Evolutionary conservation across 495 filamentous ascomycete species (phyloP).

Genomic region (Aspergillus saccharolyticus): DNA sequence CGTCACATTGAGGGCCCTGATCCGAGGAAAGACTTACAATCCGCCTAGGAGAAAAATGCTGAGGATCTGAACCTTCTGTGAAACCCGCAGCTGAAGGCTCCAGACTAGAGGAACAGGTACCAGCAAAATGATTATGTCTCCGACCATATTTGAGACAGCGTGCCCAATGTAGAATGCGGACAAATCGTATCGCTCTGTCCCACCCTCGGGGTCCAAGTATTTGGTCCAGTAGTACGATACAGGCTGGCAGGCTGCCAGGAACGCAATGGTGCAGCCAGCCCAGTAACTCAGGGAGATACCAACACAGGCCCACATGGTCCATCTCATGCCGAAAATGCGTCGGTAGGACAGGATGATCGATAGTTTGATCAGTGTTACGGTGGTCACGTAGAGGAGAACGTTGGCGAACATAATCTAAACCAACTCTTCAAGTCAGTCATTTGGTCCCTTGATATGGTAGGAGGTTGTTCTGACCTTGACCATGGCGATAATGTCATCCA

Average conservation of each 20-base stretch:
- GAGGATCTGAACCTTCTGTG: slow-evolving; percentile 32
- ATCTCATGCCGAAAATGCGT: slow-evolving; percentile 15
- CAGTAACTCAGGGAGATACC: slow-evolving; percentile 10
- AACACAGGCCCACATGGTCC: slow-evolving; percentile 9
- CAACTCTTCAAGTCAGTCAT: not conserved
- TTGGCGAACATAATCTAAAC: slow-evolving; percentile 10
- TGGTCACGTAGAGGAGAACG: slow-evolving; percentile 12
- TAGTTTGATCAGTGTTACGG: slow-evolving; percentile 14
- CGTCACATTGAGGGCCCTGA: slow-evolving; percentile 5
- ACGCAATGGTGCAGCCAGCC: slow-evolving; percentile 8
- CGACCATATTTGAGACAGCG: slow-evolving; percentile 20
- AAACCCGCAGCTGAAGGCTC: slow-evolving; percentile 28
- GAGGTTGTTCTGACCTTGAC: slow-evolving; percentile 4
- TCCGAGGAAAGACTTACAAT: slow-evolving; percentile 24
- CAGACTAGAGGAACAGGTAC: slow-evolving; percentile 36
- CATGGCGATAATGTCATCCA: slow-evolving; percentile 9
- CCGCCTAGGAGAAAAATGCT: slow-evolving; percentile 36
- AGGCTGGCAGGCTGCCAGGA: slow-evolving; percentile 9
- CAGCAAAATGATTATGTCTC: slow-evolving; percentile 38
- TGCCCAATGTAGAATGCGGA: slow-evolving; percentile 13
- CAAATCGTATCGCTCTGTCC: slow-evolving; percentile 8
- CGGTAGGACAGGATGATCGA: slow-evolving; percentile 18
- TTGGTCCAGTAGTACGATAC: slow-evolving; percentile 13
- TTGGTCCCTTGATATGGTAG: not conserved
- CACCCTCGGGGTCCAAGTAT: slow-evolving; percentile 3